Evolutionary conservation across 106 monocot species (phyloP), one percentile per base, ranked within the genome.

Genomic region (Platanthera zijinensis): DNA sequence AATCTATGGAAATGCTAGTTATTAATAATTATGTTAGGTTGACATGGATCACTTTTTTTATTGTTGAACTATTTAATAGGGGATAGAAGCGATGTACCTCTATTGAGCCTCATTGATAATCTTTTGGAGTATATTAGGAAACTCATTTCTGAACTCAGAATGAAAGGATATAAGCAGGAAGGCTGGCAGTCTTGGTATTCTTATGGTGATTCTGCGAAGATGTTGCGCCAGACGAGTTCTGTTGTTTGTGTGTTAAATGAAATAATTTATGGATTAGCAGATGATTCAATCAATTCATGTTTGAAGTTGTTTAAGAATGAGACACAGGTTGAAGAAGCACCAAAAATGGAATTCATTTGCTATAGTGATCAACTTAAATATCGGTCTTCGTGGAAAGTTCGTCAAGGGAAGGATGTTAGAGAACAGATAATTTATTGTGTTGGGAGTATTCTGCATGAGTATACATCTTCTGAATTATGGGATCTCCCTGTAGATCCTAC

Each of bases 241-340:
- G 89, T 86, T 69, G 82, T 87, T 70, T 99, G 97, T 74, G 81
- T 99, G 83, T 39, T 99, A 69, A 99, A 89, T 86, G 97, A 99
- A 79, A 89, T 99, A 14, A 84, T 94, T 49, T 94, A 89, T 81
- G 94, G 94, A 15, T 59, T 90, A 69, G 89, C 94, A 25, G 81
- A 82, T 63, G 70, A 85, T 39, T 89, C 93, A 28, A 39, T 81
- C 54, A 77, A 51, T 81, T 46, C 74, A 9, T 82, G 64, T 82
- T 71, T 75, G 52, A 76, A 79, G 62, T 50, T 91, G 4, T 92
- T 90, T 68, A 70, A 74, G 6, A 87, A 80, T 22, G 22, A 17
- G 17, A 51, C 25, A 56, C 68, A 71, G 50, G 52, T 10, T 54
- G 76, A 62, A 77, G 62, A 7, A n/a, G 12, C 57, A 74, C 25